A percentile compares a stretch with the other conserved stretches of the same genome.
Evolutionary conservation across 352 stramenopile genomes (phyloP).

Genomic region (Blastocystis sp.): DNA sequence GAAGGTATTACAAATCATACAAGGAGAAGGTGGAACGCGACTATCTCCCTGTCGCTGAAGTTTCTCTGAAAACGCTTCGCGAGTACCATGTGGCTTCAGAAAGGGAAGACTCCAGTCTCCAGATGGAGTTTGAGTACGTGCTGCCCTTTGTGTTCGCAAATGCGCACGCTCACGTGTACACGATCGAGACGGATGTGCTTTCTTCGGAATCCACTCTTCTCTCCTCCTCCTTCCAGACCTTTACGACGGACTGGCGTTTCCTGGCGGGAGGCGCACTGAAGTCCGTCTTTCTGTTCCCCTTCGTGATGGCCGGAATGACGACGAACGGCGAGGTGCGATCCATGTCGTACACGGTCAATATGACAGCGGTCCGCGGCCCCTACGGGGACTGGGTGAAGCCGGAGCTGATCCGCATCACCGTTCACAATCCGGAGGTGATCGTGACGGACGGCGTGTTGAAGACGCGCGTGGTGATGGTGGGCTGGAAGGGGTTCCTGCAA

Average conservation of each 20-base stretch:
- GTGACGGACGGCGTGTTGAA: neutral
- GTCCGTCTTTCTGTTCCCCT: neutral
- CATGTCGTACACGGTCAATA: neutral
- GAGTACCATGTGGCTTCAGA: too few relatives aligned
- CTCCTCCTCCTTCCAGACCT: neutral
- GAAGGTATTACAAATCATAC: neutral
- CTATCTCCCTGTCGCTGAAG: too few relatives aligned
- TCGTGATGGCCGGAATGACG: neutral
- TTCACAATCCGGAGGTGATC: conserved; percentile 32
- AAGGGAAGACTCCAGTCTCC: neutral
- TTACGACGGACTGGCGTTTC: neutral
- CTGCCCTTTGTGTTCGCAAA: conserved; percentile 24
- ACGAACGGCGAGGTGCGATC: neutral
- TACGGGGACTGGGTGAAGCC: neutral
- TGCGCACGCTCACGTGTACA: neutral
- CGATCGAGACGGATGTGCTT: neutral
- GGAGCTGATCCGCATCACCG: neutral
- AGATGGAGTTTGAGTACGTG: conserved; percentile 14
- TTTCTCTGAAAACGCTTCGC: too few relatives aligned
- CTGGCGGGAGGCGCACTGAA: neutral
- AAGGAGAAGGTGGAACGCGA: neutral
- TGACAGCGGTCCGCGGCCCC: neutral
- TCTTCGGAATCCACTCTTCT: neutral
- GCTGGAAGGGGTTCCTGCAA: neutral
- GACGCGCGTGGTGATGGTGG: neutral